These are phyloP conservation scores for Lathyrus tuberosus DNA, from an alignment of 306 rosid species.

Conservation along the genomic window DNA sequence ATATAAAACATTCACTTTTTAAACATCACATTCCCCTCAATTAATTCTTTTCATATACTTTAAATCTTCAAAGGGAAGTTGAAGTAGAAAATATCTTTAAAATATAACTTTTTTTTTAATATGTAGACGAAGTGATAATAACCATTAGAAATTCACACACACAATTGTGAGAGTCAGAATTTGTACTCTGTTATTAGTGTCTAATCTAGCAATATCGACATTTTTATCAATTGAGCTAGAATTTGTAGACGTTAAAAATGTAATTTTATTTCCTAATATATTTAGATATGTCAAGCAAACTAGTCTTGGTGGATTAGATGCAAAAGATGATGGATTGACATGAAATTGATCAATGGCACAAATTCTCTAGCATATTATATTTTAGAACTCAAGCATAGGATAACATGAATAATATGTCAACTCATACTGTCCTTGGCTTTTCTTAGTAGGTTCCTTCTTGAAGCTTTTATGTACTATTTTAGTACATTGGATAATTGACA, in stretches of 20 bases:
- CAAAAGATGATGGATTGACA: conserved; percentile 21
- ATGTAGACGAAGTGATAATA: no score
- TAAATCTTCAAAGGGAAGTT: conserved; percentile 28
- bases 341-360: conserved; percentile 34
- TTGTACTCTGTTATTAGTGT: no score
- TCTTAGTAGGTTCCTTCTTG: conserved; percentile 31
- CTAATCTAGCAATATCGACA: no score
- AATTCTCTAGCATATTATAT: conserved; percentile 24
- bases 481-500: conserved; percentile 30
- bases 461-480: conserved; percentile 30
- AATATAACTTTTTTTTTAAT: conserved; percentile 1
- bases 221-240: no score
- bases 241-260: no score
- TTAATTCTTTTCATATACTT: conserved; percentile 33
- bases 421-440: conserved; percentile 34
- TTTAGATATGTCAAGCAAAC: conserved; percentile 11
- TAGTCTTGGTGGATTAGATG: conserved; percentile 27
- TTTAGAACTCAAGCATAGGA: conserved; percentile 30
- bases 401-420: conserved; percentile 33
- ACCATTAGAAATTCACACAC: no score
- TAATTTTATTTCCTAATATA: background rate
- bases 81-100: conserved; percentile 6
- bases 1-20: conserved; percentile 18
- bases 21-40: conserved; percentile 19
- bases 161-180: no score